Evolutionary conservation across 208 protist genomes (phyloP).

Genomic region (Trypanosoma conorhini): DNA sequence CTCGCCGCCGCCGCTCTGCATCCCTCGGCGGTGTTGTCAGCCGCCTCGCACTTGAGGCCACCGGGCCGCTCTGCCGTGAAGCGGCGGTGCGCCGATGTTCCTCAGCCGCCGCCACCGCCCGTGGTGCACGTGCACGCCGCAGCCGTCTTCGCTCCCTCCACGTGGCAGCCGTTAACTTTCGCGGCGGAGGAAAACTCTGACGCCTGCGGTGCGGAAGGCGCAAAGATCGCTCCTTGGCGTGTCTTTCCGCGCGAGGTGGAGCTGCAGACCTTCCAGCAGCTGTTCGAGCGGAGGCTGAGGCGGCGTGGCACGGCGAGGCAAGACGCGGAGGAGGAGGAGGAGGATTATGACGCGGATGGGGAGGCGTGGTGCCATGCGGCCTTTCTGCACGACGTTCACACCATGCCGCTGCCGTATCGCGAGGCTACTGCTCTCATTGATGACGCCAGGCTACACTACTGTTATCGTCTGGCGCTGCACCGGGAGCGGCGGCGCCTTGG

Average conservation of each 20-base stretch:
- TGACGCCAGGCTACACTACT: slow-evolving; percentile 28
- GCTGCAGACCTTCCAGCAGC: slow-evolving; percentile 14
- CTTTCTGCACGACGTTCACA: slow-evolving; percentile 19
- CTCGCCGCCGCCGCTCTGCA: not conserved
- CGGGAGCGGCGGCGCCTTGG: slow-evolving; percentile 12
- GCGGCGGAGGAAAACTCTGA: not conserved
- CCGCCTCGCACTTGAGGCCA: not conserved
- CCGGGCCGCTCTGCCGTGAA: not conserved
- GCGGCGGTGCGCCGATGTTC: not conserved
- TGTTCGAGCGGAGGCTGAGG: slow-evolving; percentile 7
- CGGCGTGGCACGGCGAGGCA: not conserved
- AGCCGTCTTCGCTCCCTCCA: not conserved
- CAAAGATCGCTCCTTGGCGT: slow-evolving; percentile 7
- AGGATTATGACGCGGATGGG: slow-evolving; percentile 1
- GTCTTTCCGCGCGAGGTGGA: slow-evolving; percentile 26
- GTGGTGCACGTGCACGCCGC: not conserved
- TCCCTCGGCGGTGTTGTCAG: not conserved
- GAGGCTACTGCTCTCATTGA: slow-evolving; percentile 5
- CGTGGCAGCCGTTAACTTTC: slow-evolving; percentile 7
- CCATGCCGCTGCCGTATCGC: slow-evolving; percentile 20
- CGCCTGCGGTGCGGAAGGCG: not conserved
- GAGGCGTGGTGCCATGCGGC: slow-evolving; percentile 18
- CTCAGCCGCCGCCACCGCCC: not conserved
- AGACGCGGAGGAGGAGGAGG: not conserved
- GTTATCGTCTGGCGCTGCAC: slow-evolving; percentile 21